Conservation (phyloP, 2,329 filamentous ascomycete species). For the Fusarium compactum region DNA sequence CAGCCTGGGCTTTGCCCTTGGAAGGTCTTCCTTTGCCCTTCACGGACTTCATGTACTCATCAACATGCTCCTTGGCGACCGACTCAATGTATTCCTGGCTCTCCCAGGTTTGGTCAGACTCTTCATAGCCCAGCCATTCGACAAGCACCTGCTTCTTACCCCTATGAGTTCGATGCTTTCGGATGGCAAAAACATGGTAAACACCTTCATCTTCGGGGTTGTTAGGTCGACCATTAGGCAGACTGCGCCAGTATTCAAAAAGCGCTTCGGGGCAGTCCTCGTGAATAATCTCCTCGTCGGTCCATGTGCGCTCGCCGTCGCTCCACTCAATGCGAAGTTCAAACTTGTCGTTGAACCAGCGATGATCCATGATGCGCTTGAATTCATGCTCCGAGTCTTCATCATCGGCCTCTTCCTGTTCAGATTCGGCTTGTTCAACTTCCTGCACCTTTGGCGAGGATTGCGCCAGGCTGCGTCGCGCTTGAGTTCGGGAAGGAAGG, state of each 20-base stretch:
- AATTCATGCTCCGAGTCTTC: slow-evolving; percentile 1
- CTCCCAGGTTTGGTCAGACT: slow-evolving; percentile 50
- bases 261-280: slow-evolving; percentile 49
- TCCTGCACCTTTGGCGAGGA: neutral
- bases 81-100: slow-evolving; percentile 42
- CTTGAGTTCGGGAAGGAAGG: neutral
- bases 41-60: slow-evolving; percentile 42
- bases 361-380: slow-evolving; percentile 45
- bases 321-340: slow-evolving; percentile 52
- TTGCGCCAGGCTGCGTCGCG: neutral
- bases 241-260: slow-evolving; percentile 50
- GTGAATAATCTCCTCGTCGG: slow-evolving; percentile 51
- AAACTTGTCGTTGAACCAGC: slow-evolving; percentile 48
- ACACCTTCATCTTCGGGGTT: slow-evolving; percentile 50
- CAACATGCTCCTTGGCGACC: slow-evolving; percentile 46
- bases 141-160: slow-evolving; percentile 49
- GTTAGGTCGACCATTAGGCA: slow-evolving; percentile 48
- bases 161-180: slow-evolving; percentile 47
- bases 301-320: slow-evolving; percentile 50
- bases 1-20: neutral
- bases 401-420: neutral
- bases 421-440: neutral
- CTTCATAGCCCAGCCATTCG: slow-evolving; percentile 54
- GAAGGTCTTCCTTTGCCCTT: neutral
- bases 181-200: slow-evolving; percentile 52